Evolutionary conservation across 495 filamentous ascomycete species (phyloP).

Genomic region (Aspergillus coremiiformis): DNA sequence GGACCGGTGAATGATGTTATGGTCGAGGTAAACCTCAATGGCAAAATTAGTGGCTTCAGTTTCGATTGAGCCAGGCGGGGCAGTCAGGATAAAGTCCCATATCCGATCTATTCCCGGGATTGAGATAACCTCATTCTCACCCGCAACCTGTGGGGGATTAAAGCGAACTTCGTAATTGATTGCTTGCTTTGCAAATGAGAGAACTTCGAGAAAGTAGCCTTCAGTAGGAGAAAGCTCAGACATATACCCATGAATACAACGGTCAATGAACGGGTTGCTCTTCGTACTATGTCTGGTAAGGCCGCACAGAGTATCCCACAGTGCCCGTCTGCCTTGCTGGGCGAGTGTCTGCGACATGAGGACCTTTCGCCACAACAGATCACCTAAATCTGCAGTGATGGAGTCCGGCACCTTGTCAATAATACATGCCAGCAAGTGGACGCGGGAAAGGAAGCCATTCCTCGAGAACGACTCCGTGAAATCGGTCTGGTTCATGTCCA

Average conservation of each 20-base stretch:
- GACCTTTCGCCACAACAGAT: constrained; percentile 58
- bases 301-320: constrained; percentile 60
- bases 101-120: constrained; percentile 66
- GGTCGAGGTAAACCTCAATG: constrained; percentile 68
- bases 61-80: constrained; percentile 63
- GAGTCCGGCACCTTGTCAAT: constrained; percentile 51
- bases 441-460: constrained; percentile 42
- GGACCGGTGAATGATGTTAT: constrained; percentile 32
- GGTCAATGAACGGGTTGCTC: constrained; percentile 56
- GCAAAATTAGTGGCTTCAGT: constrained; percentile 58
- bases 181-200: constrained; percentile 58
- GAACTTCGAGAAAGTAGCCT: constrained; percentile 57
- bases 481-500: constrained; percentile 33
- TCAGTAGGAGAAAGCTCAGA: constrained; percentile 53
- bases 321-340: constrained; percentile 47
- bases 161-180: constrained; percentile 42
- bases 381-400: constrained; percentile 53
- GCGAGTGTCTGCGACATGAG: constrained; percentile 52
- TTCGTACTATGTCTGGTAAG: constrained; percentile 36
- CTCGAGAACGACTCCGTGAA: constrained; percentile 29
- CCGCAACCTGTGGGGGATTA: constrained; percentile 28
- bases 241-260: constrained; percentile 60
- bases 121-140: constrained; percentile 41
- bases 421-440: constrained; percentile 50
- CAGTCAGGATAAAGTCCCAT: constrained; percentile 74